phyloP scores from a whole-genome alignment of 768 basidiomycete genomes.

The Termitomyces sp. region DNA sequence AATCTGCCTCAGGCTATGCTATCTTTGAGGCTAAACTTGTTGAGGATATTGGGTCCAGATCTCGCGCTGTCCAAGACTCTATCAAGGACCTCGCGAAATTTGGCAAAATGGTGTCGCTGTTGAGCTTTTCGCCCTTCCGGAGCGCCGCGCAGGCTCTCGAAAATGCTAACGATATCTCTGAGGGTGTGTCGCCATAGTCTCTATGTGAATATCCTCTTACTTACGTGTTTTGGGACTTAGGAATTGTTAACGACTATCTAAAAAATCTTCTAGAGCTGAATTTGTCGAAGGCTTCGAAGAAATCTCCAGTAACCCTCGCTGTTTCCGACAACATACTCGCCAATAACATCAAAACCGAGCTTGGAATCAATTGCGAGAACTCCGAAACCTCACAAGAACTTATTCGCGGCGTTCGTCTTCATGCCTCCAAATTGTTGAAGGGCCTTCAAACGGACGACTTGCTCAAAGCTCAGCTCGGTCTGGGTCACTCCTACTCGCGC shows the following conservation, averaged over 20 bases:
- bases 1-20: slow-evolving; percentile 92
- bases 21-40: slow-evolving; percentile 84
- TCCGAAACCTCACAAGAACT: slow-evolving; percentile 81
- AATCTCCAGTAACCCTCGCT: slow-evolving; percentile 66
- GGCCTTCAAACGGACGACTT: slow-evolving; percentile 88
- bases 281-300: slow-evolving; percentile 73
- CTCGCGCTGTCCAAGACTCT: slow-evolving; percentile 77
- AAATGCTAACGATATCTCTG: slow-evolving; percentile 94
- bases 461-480: slow-evolving; percentile 89
- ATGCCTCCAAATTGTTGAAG: slow-evolving; percentile 86
- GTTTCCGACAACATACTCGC: slow-evolving; percentile 77
- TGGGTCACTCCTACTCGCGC: slow-evolving; percentile 96
- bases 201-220: not conserved
- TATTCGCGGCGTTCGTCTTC: slow-evolving; percentile 89
- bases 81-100: slow-evolving; percentile 87
- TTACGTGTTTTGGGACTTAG: slow-evolving; percentile 34
- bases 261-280: slow-evolving; percentile 85
- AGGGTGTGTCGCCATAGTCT: slow-evolving; percentile 57
- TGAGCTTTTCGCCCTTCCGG: slow-evolving; percentile 93
- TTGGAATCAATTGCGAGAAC: slow-evolving; percentile 74
- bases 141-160: slow-evolving; percentile 91
- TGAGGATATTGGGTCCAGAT: slow-evolving; percentile 84
- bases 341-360: slow-evolving; percentile 68
- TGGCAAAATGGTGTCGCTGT: slow-evolving; percentile 84
- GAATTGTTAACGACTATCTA: slow-evolving; percentile 81